These are phyloP conservation scores for Trichodelitschia bisporula DNA, from an alignment of 495 filamentous ascomycete species.

Conservation along the genomic window DNA sequence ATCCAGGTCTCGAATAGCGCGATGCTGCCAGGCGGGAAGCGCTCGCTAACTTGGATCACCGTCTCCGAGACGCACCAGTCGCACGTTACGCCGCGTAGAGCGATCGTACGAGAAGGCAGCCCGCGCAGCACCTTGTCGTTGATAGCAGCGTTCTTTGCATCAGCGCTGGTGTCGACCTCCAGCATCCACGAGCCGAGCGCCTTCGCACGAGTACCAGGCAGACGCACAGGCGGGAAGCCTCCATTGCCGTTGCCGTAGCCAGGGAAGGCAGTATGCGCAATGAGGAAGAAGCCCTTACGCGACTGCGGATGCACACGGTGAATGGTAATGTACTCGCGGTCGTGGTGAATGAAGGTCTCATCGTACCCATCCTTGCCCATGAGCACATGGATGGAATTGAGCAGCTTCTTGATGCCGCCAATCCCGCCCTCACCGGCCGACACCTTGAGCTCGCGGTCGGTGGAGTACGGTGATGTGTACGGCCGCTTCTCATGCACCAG, in stretches of 20 bases:
- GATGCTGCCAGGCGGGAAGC: conserved; percentile 78
- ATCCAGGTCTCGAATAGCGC: conserved; percentile 93
- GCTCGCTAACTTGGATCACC: conserved; percentile 53
- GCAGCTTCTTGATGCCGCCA: conserved; percentile 63
- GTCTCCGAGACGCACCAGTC: conserved; percentile 44
- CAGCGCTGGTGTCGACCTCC: conserved; percentile 47
- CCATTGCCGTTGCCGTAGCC: conserved; percentile 63
- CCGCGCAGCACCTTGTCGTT: conserved; percentile 52
- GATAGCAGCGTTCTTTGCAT: conserved; percentile 34
- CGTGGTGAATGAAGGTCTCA: conserved; percentile 91
- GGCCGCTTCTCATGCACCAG: conserved; percentile 67
- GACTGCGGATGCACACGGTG: conserved; percentile 81
- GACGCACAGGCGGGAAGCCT: conserved; percentile 45
- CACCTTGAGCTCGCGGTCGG: conserved; percentile 30
- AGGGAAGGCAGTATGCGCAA: conserved; percentile 86
- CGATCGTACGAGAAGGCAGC: conserved; percentile 52
- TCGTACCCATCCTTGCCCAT: conserved; percentile 90
- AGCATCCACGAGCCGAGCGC: conserved; percentile 73
- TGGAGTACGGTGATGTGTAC: conserved; percentile 47
- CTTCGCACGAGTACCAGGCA: conserved; percentile 50
- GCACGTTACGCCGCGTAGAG: conserved; percentile 42
- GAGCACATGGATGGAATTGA: conserved; percentile 75
- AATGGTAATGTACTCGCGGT: conserved; percentile 85
- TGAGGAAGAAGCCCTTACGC: conserved; percentile 76
- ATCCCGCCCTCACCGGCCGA: conserved; percentile 54